These are phyloP conservation scores for Sarocladiaceae sp. DNA, from an alignment of 2,329 filamentous ascomycete genomes.

Conservation along the genomic window DNA sequence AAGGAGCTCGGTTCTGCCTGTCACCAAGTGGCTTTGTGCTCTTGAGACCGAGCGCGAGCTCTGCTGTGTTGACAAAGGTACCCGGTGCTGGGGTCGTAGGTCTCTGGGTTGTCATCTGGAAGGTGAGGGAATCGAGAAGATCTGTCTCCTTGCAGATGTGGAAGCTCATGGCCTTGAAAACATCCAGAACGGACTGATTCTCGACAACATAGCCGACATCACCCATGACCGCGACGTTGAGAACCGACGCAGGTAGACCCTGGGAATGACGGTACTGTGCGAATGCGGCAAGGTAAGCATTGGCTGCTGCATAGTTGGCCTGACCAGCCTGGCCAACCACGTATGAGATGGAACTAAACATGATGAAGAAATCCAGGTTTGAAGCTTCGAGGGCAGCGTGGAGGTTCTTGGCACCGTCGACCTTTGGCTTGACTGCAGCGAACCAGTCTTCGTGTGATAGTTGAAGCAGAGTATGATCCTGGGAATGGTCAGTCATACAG, in stretches of 20 bases:
- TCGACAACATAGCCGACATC: slow-evolving; percentile 19
- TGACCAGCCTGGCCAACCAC: slow-evolving; percentile 25
- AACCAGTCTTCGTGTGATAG: slow-evolving; percentile 29
- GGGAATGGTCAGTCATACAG: neutral
- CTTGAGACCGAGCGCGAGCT: neutral
- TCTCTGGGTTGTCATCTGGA: neutral
- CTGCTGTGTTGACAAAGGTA: neutral
- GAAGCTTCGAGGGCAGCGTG: slow-evolving; percentile 16
- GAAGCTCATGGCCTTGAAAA: neutral
- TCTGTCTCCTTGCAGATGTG: neutral
- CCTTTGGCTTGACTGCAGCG: slow-evolving; percentile 21
- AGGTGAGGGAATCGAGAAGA: neutral
- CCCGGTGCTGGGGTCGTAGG: neutral
- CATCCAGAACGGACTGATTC: neutral
- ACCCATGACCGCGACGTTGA: slow-evolving; percentile 27
- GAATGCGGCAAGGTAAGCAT: slow-evolving; percentile 31
- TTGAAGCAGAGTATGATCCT: slow-evolving; percentile 11
- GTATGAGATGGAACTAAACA: slow-evolving; percentile 24
- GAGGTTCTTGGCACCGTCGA: slow-evolving; percentile 28
- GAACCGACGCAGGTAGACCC: slow-evolving; percentile 20
- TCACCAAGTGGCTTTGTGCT: neutral
- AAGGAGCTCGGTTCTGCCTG: neutral
- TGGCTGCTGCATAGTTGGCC: slow-evolving; percentile 31
- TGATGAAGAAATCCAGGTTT: slow-evolving; percentile 26
- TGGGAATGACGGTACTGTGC: slow-evolving; percentile 20